Evolutionary conservation across 371 early-diverging fungal genomes (phyloP), one percentile per base, ranked within the genome.

Genomic region (Sporodiniella umbellata): DNA sequence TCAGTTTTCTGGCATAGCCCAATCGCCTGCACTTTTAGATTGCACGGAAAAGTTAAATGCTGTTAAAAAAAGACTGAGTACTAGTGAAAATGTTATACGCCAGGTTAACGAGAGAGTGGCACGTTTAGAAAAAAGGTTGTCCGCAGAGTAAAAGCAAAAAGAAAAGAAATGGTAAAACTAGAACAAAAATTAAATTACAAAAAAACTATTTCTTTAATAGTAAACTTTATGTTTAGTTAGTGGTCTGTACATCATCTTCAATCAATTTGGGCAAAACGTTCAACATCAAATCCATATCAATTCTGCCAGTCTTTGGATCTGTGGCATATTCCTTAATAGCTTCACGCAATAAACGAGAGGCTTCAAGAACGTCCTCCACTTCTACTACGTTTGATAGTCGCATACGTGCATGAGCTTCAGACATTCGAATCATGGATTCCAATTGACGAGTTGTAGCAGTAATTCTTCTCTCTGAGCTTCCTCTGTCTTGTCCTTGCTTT

Each of bases 361-460:
- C 96, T 69, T 94, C 95, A 12, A 72, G 58, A 0, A 96, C 97
- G 69, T 98, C 98, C 17, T 50, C 45, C 8, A 72, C 64, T 18
- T 91, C 89, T 0, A 98, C 96, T 0, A 64, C 58, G 2, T 56
- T 22, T 7, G 88, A 85, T 21, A 95, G 64, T 26, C 93, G 80
- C 95, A 99, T 92, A 58, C 85, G 83, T 48, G 99, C 99, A 61
- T 97, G 96, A 2, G 99, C 99, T 68, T 99, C 99, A 17, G 97
- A 77, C 66, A 99, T 83, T 42, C 99, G 90, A 60, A 99, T 96
- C 89, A 99, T 89, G 19, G 94, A 93, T 80, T 99, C 99, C 26
- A 99, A 80, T 74, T 99, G 99, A 50, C 99, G 85, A 2, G 99
- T 99, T 0, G 99, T 99, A 1, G 98, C 98, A 14, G 96, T 92